phyloP scores from a whole-genome alignment of 139 green algal species.

The Tetradesmus obliquus region DNA sequence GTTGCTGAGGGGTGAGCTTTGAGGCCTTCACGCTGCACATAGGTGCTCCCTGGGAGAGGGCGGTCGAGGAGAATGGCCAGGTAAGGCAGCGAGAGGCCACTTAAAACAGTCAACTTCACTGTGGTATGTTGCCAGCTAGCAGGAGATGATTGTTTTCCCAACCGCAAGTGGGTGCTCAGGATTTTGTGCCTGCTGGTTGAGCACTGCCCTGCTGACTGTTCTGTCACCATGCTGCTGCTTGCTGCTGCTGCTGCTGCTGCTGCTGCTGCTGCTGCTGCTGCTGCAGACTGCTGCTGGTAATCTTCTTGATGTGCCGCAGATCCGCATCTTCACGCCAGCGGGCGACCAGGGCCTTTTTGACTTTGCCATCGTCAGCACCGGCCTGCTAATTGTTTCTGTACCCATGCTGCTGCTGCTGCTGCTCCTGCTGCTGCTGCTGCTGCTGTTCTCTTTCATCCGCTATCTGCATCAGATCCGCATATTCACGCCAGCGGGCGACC shows the following conservation, averaged over 20 bases:
- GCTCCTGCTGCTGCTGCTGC: not conserved
- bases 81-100: not conserved
- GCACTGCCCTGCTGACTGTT: too few relatives aligned
- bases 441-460: not conserved
- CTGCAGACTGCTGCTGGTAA: not conserved
- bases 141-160: too few relatives aligned
- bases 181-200: not conserved
- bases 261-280: not conserved
- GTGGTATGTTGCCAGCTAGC: too few relatives aligned
- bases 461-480: conserved; percentile 46
- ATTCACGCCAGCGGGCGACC: conserved; percentile 42
- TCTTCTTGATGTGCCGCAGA: not conserved
- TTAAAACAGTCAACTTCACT: too few relatives aligned
- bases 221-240: not conserved
- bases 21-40: conserved; percentile 53
- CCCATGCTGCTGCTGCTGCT: not conserved
- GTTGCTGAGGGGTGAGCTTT: not conserved
- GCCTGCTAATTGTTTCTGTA: conserved; percentile 50
- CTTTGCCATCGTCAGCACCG: conserved; percentile 55
- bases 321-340: conserved; percentile 50
- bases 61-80: conserved; percentile 44
- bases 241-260: not conserved
- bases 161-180: too few relatives aligned
- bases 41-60: conserved; percentile 49
- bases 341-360: conserved; percentile 53